Base-by-base conservation (phyloP, 2,329 filamentous ascomycete genomes). In the Ciborinia camelliae region DNA sequence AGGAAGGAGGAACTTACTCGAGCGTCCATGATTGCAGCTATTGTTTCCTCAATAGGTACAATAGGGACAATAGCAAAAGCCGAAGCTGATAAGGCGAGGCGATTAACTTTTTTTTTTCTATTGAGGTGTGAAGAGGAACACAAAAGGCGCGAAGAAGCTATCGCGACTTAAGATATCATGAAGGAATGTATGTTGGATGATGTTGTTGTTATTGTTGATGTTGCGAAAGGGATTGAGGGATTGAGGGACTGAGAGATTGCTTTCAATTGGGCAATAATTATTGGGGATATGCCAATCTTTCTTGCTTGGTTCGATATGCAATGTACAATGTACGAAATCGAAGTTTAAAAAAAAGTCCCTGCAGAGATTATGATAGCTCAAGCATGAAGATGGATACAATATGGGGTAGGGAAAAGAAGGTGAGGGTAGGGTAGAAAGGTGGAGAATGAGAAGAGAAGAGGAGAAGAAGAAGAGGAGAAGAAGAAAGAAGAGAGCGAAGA, bases 21-120 rank as follows among this genome's bases (percentile, higher is more conserved):
- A 52, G 77, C 76, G 71, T 79, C 78, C 78, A 80, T 80, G 63
- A 66, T 51, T 41, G 52, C 39, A 63, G 48, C 54, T 58, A 58
- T 47, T 47, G 54, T 58, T 47, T 47, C 28, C 41, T 47, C 23
- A 6, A 10, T 8, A n/a, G n/a, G 14, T 30, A 35, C 54, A 45
- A 10, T 8, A n/a, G n/a, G 14, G n/a, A 35, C 54, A 45, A 58
- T 43, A 62, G 60, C 50, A 35, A 45, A 48, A 55, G 41, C 55
- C 41, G 55, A 47, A 58, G 55, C 55, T 39, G 51, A 10, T 39
- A 9, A n/a, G 23, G 51, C 51, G 51, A 55, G 35, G 35, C 9
- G 43, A 47, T 47, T 35, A 26, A 18, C 41, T 45, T 26, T 20
- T 20, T 2, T 3, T 10, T 26, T 10, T 23, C 35, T 1, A n/a